A percentile compares a stretch with the other conserved stretches of the same genome.
phyloP scores from a whole-genome alignment of 495 filamentous ascomycete species.

The Platismatia glauca region DNA sequence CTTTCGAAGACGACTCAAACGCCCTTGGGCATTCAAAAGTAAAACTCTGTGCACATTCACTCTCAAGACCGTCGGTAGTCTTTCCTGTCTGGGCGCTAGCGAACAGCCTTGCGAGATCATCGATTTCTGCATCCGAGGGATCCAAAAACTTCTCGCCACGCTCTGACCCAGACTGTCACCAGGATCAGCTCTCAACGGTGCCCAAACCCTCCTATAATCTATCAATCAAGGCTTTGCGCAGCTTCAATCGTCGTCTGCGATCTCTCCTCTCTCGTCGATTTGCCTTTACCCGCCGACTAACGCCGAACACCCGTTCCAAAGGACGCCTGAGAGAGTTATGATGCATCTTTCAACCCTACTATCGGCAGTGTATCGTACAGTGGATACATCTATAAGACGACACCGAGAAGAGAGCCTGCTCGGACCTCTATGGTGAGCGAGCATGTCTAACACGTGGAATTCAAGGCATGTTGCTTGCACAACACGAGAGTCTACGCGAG shows the following conservation, averaged over 20 bases:
- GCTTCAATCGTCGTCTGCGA: slow-evolving; percentile 74
- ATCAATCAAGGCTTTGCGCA: slow-evolving; percentile 73
- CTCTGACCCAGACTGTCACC: background rate
- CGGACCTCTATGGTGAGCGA: slow-evolving; percentile 97
- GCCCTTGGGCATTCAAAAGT: background rate
- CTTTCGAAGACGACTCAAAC: background rate
- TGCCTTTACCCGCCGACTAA: slow-evolving; percentile 46
- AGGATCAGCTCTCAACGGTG: background rate
- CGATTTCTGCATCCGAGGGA: background rate
- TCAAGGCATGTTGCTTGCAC: slow-evolving; percentile 99
- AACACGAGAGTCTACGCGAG: slow-evolving; percentile 99
- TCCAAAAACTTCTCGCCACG: slow-evolving; percentile 1
- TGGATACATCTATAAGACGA: slow-evolving; percentile 99
- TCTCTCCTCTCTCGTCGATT: slow-evolving; percentile 58
- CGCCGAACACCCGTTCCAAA: slow-evolving; percentile 53
- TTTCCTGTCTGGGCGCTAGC: slow-evolving; percentile 16
- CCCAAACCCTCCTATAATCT: no score
- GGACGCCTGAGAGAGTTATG: slow-evolving; percentile 22
- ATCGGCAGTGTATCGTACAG: slow-evolving; percentile 47
- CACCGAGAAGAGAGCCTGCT: slow-evolving; percentile 99
- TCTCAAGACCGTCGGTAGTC: no score
- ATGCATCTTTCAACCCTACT: slow-evolving; percentile 43
- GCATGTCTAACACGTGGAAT: slow-evolving; percentile 99
- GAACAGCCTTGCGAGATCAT: slow-evolving; percentile 1
- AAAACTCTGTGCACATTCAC: no score